phyloP scores from a whole-genome alignment of 164 flowering plant species.

The Annona squamosa region DNA sequence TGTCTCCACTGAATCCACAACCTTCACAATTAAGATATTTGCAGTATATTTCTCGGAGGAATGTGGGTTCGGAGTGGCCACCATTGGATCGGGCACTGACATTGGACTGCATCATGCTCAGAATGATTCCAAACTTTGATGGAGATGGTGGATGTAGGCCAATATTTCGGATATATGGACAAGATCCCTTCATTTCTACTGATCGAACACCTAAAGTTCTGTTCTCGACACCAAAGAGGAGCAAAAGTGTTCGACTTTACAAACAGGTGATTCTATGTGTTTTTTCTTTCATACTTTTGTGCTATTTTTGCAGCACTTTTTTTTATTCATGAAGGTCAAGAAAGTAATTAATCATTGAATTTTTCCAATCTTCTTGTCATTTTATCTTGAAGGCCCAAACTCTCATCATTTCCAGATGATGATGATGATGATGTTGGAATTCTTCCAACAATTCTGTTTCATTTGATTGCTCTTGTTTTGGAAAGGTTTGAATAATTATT shows the following conservation, averaged over 20 bases:
- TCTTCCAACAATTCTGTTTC: too few species aligned
- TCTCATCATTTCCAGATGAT: too few species aligned
- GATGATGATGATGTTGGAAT: too few species aligned
- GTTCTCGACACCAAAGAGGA: constrained; percentile 54
- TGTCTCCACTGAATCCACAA: constrained; percentile 72
- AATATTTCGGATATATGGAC: constrained; percentile 76
- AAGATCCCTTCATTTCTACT: constrained; percentile 51
- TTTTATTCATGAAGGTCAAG: too few species aligned
- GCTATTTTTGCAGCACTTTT: not conserved
- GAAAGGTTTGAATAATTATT: too few species aligned
- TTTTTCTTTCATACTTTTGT: too few species aligned
- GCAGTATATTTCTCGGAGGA: constrained; percentile 84
- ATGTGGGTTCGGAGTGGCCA: constrained; percentile 85
- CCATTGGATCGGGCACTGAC: constrained; percentile 76
- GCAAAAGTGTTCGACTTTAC: constrained; percentile 52
- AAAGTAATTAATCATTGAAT: too few species aligned
- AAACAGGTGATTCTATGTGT: constrained; percentile 52
- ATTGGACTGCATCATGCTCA: constrained; percentile 77
- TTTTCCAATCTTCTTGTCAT: too few species aligned
- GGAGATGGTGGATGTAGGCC: constrained; percentile 81
- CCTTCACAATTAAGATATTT: constrained; percentile 92
- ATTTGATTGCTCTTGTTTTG: too few species aligned
- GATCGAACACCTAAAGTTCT: constrained; percentile 60
- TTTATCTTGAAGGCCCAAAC: too few species aligned
- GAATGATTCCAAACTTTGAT: constrained; percentile 67